Evolutionary conservation across 495 filamentous ascomycete genomes (phyloP).

Genomic region (Penicillium subrubescens): DNA sequence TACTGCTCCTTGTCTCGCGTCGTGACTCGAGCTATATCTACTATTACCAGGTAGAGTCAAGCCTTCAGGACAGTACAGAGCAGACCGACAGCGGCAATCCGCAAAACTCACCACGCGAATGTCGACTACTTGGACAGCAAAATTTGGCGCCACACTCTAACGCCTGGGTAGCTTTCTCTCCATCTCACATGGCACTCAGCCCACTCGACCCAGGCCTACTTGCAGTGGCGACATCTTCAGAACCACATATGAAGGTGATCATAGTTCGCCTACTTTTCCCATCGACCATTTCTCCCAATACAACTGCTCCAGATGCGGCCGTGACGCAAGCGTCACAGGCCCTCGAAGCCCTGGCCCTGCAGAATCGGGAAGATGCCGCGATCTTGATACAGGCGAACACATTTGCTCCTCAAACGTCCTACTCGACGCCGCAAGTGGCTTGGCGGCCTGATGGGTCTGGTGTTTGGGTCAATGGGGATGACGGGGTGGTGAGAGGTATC

Average conservation of each 20-base stretch:
- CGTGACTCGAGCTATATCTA: slow-evolving; percentile 64
- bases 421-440: slow-evolving; percentile 64
- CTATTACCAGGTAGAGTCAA: slow-evolving; percentile 53
- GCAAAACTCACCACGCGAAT: slow-evolving; percentile 17
- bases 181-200: slow-evolving; percentile 57
- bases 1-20: slow-evolving; percentile 57
- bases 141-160: slow-evolving; percentile 68
- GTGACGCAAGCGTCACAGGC: slow-evolving; percentile 54
- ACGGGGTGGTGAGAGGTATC: slow-evolving; percentile 65
- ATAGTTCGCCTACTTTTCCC: slow-evolving; percentile 62
- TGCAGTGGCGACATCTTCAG: slow-evolving; percentile 62
- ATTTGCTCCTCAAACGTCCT: slow-evolving; percentile 66
- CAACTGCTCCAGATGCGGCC: slow-evolving; percentile 13
- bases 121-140: slow-evolving; percentile 53
- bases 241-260: slow-evolving; percentile 68
- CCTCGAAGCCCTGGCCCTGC: slow-evolving; percentile 47
- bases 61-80: neutral
- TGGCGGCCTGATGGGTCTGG: slow-evolving; percentile 69
- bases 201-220: slow-evolving; percentile 57
- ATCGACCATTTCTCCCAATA: slow-evolving; percentile 12
- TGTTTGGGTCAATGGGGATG: slow-evolving; percentile 71
- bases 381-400: slow-evolving; percentile 62
- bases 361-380: slow-evolving; percentile 61
- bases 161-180: slow-evolving; percentile 66
- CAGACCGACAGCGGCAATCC: neutral